A percentile compares a stretch with the other conserved stretches of the same genome.
Conservation (phyloP, 306 rosid species). For the Biancaea sappan region DNA sequence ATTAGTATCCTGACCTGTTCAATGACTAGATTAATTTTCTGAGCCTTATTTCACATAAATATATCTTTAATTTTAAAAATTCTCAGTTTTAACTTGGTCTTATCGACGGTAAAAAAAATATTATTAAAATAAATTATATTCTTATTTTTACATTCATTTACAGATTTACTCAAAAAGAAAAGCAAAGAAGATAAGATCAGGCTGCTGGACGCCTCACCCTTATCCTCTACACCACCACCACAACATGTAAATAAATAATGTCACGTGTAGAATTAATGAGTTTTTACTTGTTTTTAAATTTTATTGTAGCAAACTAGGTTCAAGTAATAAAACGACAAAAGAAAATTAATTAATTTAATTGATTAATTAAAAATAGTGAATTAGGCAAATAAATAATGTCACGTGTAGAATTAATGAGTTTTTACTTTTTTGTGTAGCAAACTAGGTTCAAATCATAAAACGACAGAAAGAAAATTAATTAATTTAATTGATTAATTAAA, state of each 20-base stretch:
- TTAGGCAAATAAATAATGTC: constrained; percentile 4
- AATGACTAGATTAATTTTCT: too few relatives aligned
- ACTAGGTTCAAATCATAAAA: neutral
- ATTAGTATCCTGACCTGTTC: too few relatives aligned
- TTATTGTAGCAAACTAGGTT: neutral
- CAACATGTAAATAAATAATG: constrained; percentile 9
- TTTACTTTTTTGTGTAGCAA: neutral
- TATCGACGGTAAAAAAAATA: too few relatives aligned
- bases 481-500: neutral
- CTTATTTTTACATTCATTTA: too few relatives aligned
- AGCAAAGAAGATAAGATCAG: constrained; percentile 20
- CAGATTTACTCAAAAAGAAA: neutral
- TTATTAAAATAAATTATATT: too few relatives aligned
- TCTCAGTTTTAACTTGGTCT: too few relatives aligned
- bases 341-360: neutral
- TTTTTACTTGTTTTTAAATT: too few relatives aligned
- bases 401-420: neutral
- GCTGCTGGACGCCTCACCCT: neutral
- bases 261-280: neutral
- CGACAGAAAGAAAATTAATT: constrained; percentile 18
- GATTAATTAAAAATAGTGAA: neutral
- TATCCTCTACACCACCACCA: neutral
- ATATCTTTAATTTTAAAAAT: too few relatives aligned
- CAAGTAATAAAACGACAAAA: constrained; percentile 24
- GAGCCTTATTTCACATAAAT: too few relatives aligned